Evolutionary conservation across 1,284 basidiomycete species (phyloP).

Genomic region (Mycosarcoma maydis): DNA sequence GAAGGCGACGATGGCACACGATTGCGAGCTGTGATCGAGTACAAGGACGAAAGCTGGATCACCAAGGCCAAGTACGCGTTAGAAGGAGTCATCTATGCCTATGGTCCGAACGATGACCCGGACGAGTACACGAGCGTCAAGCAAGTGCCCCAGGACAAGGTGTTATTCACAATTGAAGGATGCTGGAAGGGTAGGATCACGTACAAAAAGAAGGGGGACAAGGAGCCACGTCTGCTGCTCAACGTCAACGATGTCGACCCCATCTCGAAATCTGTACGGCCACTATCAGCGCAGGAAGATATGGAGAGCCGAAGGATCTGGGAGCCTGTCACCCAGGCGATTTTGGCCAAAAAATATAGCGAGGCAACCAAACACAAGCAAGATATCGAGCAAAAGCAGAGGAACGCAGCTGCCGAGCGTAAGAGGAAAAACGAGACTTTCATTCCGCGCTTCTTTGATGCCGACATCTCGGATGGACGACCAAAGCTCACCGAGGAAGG

Average conservation of each 20-base stretch:
- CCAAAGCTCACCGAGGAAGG: slow-evolving; percentile 75
- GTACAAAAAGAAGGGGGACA: slow-evolving; percentile 78
- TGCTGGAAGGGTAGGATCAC: slow-evolving; percentile 85
- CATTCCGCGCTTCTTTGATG: slow-evolving; percentile 81
- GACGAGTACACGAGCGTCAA: slow-evolving; percentile 82
- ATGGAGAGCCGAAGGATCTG: slow-evolving; percentile 88
- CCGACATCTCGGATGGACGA: slow-evolving; percentile 77
- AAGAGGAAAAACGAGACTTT: slow-evolving; percentile 67
- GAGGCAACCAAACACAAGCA: slow-evolving; percentile 61
- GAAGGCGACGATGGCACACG: slow-evolving; percentile 65
- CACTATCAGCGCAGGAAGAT: slow-evolving; percentile 79
- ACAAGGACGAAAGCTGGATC: slow-evolving; percentile 98
- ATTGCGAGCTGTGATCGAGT: slow-evolving; percentile 85
- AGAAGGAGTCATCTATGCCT: slow-evolving; percentile 89
- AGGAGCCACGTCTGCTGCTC: slow-evolving; percentile 78
- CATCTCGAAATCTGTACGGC: slow-evolving; percentile 85
- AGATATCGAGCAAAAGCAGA: slow-evolving; percentile 60
- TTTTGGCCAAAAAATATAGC: slow-evolving; percentile 83
- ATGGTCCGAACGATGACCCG: slow-evolving; percentile 73
- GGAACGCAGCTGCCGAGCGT: slow-evolving; percentile 55
- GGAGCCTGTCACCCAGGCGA: slow-evolving; percentile 76
- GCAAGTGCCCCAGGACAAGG: slow-evolving; percentile 81
- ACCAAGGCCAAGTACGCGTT: slow-evolving; percentile 85
- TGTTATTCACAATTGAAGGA: slow-evolving; percentile 86
- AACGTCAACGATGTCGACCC: slow-evolving; percentile 79